Evolutionary conservation across 129 eudicot genomes (phyloP).

Genomic region (Erigeron canadensis): DNA sequence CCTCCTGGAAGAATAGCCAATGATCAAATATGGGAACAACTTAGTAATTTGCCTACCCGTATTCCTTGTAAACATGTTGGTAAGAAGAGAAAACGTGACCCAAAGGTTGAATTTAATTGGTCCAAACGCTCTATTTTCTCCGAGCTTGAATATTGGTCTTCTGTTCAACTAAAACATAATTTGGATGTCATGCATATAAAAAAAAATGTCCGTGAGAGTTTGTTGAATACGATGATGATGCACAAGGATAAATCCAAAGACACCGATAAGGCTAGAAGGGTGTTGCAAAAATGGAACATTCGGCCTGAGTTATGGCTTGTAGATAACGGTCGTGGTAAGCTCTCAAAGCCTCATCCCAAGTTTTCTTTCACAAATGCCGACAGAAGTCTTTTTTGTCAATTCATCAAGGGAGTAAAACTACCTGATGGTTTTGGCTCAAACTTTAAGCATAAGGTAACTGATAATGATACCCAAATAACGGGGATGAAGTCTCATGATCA

Average conservation of each 20-base stretch:
- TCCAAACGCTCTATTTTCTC: background rate
- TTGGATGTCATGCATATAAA: background rate
- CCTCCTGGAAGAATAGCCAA: background rate
- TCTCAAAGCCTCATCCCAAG: background rate
- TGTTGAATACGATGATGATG: too few species aligned
- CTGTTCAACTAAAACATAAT: background rate
- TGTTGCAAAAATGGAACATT: background rate
- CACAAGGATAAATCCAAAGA: background rate
- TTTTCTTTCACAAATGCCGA: background rate
- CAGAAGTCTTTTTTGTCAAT: background rate
- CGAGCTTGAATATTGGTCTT: background rate
- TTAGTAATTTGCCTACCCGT: background rate
- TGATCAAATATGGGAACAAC: background rate
- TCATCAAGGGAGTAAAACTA: background rate
- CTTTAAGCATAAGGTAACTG: background rate
- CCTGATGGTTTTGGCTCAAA: background rate
- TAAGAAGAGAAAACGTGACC: background rate
- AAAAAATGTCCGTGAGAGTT: background rate
- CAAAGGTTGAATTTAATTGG: background rate
- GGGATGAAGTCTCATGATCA: too few species aligned
- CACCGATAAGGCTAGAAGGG: background rate
- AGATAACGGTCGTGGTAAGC: background rate
- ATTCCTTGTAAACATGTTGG: background rate
- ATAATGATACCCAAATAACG: too few species aligned
- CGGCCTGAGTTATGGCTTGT: background rate